Evolutionary conservation across 768 basidiomycete genomes (phyloP).

Genomic region (Panaeolus papilionaceus): DNA sequence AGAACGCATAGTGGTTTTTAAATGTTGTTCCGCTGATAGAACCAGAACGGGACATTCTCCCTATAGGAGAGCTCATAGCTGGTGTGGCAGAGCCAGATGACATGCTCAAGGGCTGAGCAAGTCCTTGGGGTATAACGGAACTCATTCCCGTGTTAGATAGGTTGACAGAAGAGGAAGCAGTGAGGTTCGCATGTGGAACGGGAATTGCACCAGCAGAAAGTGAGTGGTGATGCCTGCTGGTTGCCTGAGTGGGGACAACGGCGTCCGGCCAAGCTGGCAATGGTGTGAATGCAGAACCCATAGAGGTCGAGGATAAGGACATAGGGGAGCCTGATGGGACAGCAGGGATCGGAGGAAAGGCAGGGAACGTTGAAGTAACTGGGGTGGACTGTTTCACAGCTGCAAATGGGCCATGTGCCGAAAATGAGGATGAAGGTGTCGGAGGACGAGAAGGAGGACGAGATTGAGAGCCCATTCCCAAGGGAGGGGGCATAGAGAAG

Average conservation of each 20-base stretch:
- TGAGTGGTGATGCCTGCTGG: constrained; percentile 49
- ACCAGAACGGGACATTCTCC: constrained; percentile 63
- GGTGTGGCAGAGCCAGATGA: constrained; percentile 32
- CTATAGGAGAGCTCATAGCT: constrained; percentile 45
- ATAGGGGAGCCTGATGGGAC: constrained; percentile 5
- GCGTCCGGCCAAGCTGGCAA: constrained; percentile 47
- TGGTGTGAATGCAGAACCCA: constrained; percentile 34
- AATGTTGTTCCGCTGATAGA: constrained; percentile 55
- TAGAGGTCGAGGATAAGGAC: constrained; percentile 19
- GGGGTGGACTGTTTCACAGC: constrained; percentile 33
- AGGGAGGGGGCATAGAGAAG: constrained; percentile 21
- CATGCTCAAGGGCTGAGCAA: constrained; percentile 27
- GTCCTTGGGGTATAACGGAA: constrained; percentile 20
- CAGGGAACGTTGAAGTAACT: constrained; percentile 33
- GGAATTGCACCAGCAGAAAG: constrained; percentile 43
- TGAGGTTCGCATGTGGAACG: constrained; percentile 26
- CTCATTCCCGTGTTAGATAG: constrained; percentile 14
- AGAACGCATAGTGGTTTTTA: constrained; percentile 41
- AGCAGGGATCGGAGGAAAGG: constrained; percentile 26
- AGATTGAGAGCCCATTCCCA: constrained; percentile 17
- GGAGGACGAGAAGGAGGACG: constrained; percentile 39
- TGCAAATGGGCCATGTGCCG: constrained; percentile 35
- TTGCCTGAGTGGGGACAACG: constrained; percentile 30
- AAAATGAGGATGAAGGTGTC: constrained; percentile 40
- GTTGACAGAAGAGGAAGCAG: constrained; percentile 23